phyloP scores from a whole-genome alignment of 169 alveolate genomes.

The Plasmodium inui region DNA sequence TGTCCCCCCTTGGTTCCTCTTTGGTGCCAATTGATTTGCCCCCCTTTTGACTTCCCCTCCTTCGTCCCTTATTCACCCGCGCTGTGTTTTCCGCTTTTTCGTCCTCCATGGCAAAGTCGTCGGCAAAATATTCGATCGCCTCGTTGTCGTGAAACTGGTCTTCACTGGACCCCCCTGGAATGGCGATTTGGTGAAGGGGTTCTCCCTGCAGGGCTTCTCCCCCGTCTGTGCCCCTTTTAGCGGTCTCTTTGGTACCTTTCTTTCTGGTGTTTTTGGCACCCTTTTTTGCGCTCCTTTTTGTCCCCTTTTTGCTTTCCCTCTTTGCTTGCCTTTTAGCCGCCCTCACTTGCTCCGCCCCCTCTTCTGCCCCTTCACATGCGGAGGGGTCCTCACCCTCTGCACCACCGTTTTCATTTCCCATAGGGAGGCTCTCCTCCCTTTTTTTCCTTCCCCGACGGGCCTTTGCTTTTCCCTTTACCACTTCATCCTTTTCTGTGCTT shows the following conservation, averaged over 20 bases:
- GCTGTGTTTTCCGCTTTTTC: background rate
- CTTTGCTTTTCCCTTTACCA: background rate
- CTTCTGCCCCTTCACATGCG: background rate
- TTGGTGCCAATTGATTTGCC: background rate
- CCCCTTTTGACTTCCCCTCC: background rate
- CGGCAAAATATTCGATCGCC: background rate
- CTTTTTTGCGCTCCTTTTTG: background rate
- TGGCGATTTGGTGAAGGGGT: background rate
- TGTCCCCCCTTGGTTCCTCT: background rate
- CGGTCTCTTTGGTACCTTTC: background rate
- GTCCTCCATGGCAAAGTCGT: background rate
- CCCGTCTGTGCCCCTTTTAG: background rate
- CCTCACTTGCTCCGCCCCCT: background rate
- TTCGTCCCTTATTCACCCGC: background rate
- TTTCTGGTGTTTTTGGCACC: background rate
- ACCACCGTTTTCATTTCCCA: background rate
- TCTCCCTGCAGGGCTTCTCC: background rate
- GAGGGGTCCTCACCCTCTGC: background rate
- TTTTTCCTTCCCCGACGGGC: background rate
- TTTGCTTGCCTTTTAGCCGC: background rate
- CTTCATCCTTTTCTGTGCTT: constrained; percentile 4
- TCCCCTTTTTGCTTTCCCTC: background rate
- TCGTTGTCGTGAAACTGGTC: background rate
- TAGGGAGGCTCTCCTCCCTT: background rate
- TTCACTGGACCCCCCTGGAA: background rate